Conservation (phyloP, 2,329 filamentous ascomycete species). For the Monosporascus sp. region DNA sequence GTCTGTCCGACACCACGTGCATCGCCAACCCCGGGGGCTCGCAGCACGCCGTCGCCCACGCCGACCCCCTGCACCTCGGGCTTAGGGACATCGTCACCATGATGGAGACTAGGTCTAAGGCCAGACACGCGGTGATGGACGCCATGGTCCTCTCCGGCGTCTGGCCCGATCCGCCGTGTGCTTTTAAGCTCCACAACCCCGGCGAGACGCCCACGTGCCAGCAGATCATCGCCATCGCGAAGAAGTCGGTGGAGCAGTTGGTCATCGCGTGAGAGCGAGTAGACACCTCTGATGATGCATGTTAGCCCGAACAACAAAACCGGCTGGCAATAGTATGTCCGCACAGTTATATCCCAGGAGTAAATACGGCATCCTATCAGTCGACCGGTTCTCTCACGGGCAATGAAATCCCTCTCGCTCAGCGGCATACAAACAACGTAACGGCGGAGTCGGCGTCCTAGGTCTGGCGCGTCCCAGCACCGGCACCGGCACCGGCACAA, state of each 20-base stretch:
- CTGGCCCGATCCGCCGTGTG: conserved; percentile 21
- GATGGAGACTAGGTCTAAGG: conserved; percentile 46
- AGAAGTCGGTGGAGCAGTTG: conserved; percentile 47
- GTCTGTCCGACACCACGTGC: conserved; percentile 26
- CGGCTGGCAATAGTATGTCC: too few species aligned
- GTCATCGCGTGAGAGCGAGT: conserved; percentile 42
- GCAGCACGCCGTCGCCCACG: not conserved
- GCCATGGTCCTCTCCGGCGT: conserved; percentile 35
- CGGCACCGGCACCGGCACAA: too few species aligned
- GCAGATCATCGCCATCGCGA: conserved; percentile 50
- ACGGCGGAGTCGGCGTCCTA: too few species aligned
- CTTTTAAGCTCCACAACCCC: conserved; percentile 21
- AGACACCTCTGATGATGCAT: too few species aligned
- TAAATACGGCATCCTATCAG: too few species aligned
- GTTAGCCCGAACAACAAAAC: too few species aligned
- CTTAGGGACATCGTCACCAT: conserved; percentile 49
- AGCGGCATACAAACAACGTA: too few species aligned
- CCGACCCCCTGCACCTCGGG: conserved; percentile 36
- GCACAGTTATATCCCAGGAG: too few species aligned
- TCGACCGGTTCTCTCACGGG: too few species aligned
- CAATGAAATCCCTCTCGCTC: too few species aligned
- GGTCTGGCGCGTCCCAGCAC: too few species aligned
- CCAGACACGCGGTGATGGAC: conserved; percentile 47
- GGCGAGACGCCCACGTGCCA: conserved; percentile 42
- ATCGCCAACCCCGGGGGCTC: conserved; percentile 5